Evolutionary conservation across 2,329 filamentous ascomycete species (phyloP), one percentile per base, ranked within the genome.

Genomic region (Exophiala viscosa): DNA sequence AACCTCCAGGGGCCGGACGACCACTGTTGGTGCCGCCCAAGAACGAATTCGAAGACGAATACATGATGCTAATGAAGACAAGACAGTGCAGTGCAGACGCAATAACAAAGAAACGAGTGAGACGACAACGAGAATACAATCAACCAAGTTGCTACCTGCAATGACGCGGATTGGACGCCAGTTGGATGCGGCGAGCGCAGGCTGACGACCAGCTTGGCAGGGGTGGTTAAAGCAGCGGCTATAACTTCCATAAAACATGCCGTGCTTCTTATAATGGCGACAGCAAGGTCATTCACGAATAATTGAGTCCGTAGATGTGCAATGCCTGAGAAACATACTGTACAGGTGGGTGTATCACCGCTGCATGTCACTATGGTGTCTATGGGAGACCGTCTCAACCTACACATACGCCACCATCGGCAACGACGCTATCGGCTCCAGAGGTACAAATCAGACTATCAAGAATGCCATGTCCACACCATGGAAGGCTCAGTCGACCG

Each of bases 41-140:
- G 72, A 86, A 96, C 60, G 88, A 85, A 76, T 88, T 95, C 62
- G 89, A 88, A 70, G 86, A 89, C 62, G 90, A 93, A 76, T 89
- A 97, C 92, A 96, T 96, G 73, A 69, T 61, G 55, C 55, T 60
- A 59, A 60, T 50, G 52, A 61, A 62, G 48, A 48, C 61, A 60
- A 55, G 17, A 60, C 48, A 51, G 56, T 58, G 54, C 53, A 61
- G 60, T 35, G 57, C 54, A 43, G 45, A 45, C 20, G 36, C 33
- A 43, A 44, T 28, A 42, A 18, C 17, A 31, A 45, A 44, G 49
- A 45, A 54, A 45, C 31, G 50, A 42, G 53, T 54, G 44, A 56
- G 56, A 57, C 47, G 51, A 52, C 41, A 39, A 39, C n/a, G 20
- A 51, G n/a, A 28, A 18, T 15, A 36, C 41, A 20, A 31, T 32